These are phyloP conservation scores for Erodium moschatum DNA, from an alignment of 441 rosid genomes.

Conservation along the genomic window DNA sequence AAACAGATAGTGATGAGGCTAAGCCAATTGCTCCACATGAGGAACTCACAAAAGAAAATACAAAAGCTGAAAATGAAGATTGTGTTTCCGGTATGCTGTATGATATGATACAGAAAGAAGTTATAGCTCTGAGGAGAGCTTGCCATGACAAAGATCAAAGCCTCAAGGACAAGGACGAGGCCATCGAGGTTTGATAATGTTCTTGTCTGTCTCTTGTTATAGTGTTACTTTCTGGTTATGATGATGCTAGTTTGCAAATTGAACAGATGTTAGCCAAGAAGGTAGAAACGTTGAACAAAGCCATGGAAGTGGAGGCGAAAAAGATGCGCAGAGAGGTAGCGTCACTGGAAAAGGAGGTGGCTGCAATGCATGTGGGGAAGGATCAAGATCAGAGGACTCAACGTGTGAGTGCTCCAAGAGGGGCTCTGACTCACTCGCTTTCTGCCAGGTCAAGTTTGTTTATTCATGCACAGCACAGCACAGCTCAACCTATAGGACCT, in stretches of 20 bases:
- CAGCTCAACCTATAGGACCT: background rate
- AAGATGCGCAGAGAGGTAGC: conserved; percentile 47
- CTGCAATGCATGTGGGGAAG: conserved; percentile 35
- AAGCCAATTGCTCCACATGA: background rate
- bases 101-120: conserved; percentile 44
- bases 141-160: conserved; percentile 38
- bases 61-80: conserved; percentile 29
- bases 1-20: no score
- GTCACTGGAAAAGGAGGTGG: conserved; percentile 44
- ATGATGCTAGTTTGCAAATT: conserved; percentile 1
- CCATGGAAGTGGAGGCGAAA: conserved; percentile 47
- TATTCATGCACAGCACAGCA: background rate
- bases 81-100: conserved; percentile 37
- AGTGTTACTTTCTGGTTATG: background rate
- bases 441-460: conserved; percentile 25
- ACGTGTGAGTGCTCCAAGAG: conserved; percentile 26
- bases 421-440: conserved; percentile 22
- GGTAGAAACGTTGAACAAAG: conserved; percentile 44
- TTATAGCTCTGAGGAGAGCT: conserved; percentile 34
- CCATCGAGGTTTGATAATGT: conserved; percentile 34
- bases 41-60: conserved; percentile 19
- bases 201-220: background rate
- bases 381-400: conserved; percentile 25
- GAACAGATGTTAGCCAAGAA: conserved; percentile 47
- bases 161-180: conserved; percentile 44